Base-by-base conservation (phyloP, 1,139 yeast genomes). In the Yamadazyma diddensiae region DNA sequence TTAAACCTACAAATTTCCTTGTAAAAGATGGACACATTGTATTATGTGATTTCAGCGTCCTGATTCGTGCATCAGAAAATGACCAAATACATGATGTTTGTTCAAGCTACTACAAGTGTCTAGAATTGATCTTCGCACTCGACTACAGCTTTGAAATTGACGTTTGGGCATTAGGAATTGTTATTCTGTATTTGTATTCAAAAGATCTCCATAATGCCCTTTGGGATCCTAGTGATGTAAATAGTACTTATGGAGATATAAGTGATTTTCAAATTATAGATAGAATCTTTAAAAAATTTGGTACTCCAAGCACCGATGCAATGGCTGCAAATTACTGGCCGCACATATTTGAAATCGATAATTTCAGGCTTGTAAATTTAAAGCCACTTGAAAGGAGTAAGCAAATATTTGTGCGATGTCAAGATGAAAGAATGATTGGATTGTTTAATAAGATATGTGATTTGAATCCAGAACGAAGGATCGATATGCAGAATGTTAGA, bases 1-100 rank as follows among this genome's bases (percentile, higher is more conserved):
- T 90, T 34, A 90, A 90, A 55, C 94, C 95, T 0, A 77, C 77
- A 13, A 90, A 90, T 50, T 70, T 90, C 24, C 57, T 86, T 55
- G 71, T 50, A 3, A 47, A 49, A 5, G 49, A 47, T 7, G 38
- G 50, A 2, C 62, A 73, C 1, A 69, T 71, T 1, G 64, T 77
- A 1, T 52, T 83, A 8, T 79, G 84, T 9, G 97, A 92, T 53
- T 83, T 90, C 55, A 95, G 97, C 6, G 81, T 86, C 21, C 72
- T 90, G 17, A 86, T 63, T 34, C 55, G 59, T 24, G 35, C 34
- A 2, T 45, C 34, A 15, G 42, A 65, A 0, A 61, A 63, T 21
- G 94, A 84, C 47, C 62, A 33, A 12, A 37, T 44, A 15, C 39
- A 66, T 0, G 95, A 88, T 50, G 81, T 92, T 3, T 74, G 86